phyloP scores from a whole-genome alignment of 2,329 filamentous ascomycete species.

The Botrytis fabae region DNA sequence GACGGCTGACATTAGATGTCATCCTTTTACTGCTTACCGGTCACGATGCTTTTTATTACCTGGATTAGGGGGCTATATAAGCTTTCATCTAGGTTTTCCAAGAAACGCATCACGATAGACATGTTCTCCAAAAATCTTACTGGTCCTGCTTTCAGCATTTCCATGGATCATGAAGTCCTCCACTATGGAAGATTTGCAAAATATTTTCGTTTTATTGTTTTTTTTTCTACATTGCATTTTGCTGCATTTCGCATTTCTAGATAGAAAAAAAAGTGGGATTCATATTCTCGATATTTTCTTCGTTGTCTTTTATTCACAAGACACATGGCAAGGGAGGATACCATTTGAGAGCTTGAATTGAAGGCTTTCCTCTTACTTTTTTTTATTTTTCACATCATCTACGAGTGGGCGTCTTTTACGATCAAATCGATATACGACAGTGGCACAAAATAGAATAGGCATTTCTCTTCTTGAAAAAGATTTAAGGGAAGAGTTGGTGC shows the following conservation, averaged over 20 bases:
- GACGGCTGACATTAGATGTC: conserved; percentile 39
- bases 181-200: conserved; percentile 38
- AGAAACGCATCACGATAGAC: conserved; percentile 42
- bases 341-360: conserved; percentile 25
- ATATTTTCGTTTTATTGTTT: conserved; percentile 28
- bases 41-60: conserved; percentile 39
- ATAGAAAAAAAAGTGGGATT: conserved; percentile 40
- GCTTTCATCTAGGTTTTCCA: conserved; percentile 29
- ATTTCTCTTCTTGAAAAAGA: conserved; percentile 29
- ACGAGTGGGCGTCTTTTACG: conserved; percentile 33
- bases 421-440: conserved; percentile 22
- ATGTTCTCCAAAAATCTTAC: conserved; percentile 38
- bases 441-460: conserved; percentile 27
- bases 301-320: conserved; percentile 15
- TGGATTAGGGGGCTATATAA: conserved; percentile 27
- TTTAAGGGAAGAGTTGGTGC: conserved; percentile 30
- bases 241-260: conserved; percentile 24
- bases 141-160: conserved; percentile 30
- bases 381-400: conserved; percentile 35
- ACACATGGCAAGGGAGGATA: conserved; percentile 26
- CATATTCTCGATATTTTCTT: conserved; percentile 31
- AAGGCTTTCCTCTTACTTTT: conserved; percentile 26
- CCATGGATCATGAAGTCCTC: conserved; percentile 31
- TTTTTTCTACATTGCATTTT: conserved; percentile 28
- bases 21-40: conserved; percentile 37